Base-by-base conservation (phyloP, 148 eudicot species). In the Nepenthes gracilis region DNA sequence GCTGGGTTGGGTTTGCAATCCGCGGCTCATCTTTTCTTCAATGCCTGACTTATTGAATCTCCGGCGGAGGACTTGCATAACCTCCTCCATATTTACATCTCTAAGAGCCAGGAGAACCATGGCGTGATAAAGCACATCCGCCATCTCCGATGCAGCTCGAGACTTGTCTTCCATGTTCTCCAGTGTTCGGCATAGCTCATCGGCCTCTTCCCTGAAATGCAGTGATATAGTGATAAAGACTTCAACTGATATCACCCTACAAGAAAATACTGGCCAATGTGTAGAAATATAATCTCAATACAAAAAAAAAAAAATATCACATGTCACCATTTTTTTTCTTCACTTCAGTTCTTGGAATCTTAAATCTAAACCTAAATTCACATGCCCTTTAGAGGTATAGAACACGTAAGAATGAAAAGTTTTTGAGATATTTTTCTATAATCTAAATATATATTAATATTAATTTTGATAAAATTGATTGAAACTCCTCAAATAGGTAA, bases 111-210 rank as follows among this genome's bases (percentile, higher is more conserved):
- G 70, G 50, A 92, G 75, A 62, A 92, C 98, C 96, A 92, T 83
- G 56, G 93, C 70, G 71, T 92, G 96, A 74, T 92, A 88, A 49
- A 92, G 85, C 59, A 92, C 77, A 77, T 92, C 98, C n/a, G 96
- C 98, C 98, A 88, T 88, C 76, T 88, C 94, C 9, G 98, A 88
- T 70, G 90, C 83, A 52, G 88, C 85, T 59, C 96, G 81, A 13
- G 83, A 68, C 55, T 67, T 67, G 6, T 79, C 88, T 79, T 92
- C 98, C 23, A 74, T 80, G 12, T 83, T 86, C 78, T 92, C 98
- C 36, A 88, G 64, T 15, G 96, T 92, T 64, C 81, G 78, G 75
- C 98, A 91, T 64, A 91, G 69, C 76, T 88, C 98, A 74, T 88
- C 90, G 10, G 98, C 98, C 75, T 92, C 98, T 63, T 92, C 98